A percentile compares a stretch with the other conserved stretches of the same genome.
Evolutionary conservation across 768 basidiomycete species (phyloP).

Genomic region (Phlebiopsis flavidoalba): DNA sequence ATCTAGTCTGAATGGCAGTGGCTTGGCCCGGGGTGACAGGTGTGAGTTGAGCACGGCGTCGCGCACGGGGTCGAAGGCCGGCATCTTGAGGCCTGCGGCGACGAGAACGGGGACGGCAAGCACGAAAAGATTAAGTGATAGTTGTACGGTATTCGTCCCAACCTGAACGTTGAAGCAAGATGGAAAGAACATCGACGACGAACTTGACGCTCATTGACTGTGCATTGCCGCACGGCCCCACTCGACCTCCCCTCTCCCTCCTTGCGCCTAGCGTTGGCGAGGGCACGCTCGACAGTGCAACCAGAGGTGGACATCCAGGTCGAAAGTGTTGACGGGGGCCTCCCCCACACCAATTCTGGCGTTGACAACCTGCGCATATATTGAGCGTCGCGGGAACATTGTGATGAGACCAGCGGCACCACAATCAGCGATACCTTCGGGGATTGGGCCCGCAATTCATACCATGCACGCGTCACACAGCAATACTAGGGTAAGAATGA

Average conservation of each 20-base stretch:
- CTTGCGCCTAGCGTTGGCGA: background rate
- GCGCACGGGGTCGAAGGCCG: constrained; percentile 81
- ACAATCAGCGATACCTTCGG: background rate
- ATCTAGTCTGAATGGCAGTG: constrained; percentile 28
- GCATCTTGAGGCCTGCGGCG: constrained; percentile 35
- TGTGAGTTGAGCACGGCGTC: constrained; percentile 80
- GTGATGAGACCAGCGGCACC: background rate
- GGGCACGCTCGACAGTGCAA: too few species aligned
- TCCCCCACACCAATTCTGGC: background rate
- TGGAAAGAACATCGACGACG: background rate
- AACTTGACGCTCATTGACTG: background rate
- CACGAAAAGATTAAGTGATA: constrained; percentile 3
- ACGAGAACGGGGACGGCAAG: background rate
- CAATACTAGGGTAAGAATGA: background rate
- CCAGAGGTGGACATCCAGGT: too few species aligned
- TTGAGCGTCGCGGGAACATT: background rate
- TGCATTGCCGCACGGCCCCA: background rate
- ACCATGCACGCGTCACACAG: background rate
- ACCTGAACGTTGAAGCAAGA: constrained; percentile 1
- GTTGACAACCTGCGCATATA: background rate
- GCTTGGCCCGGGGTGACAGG: constrained; percentile 46
- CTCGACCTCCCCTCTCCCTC: background rate
- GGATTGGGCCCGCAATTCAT: constrained; percentile 14
- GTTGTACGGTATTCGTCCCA: constrained; percentile 3
- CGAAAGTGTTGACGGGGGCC: background rate